A percentile compares a stretch with the other conserved stretches of the same genome.
Conservation (phyloP, 768 basidiomycete species). For the Leccinum disarticulatum region DNA sequence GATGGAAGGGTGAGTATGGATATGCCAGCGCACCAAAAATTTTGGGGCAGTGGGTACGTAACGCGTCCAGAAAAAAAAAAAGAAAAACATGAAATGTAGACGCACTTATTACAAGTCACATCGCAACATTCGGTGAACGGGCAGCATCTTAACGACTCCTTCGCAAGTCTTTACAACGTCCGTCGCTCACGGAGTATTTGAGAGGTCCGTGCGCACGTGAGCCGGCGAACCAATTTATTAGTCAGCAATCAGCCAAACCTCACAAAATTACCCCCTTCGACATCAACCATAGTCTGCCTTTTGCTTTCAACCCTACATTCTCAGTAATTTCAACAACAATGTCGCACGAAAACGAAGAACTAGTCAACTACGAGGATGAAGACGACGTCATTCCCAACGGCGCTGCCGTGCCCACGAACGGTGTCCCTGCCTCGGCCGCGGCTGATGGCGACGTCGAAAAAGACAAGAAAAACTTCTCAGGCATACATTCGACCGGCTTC, state of each 20-base stretch:
- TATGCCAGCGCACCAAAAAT: slow-evolving; percentile 3
- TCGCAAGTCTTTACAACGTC: neutral
- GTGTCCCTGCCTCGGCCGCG: slow-evolving; percentile 46
- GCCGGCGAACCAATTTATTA: slow-evolving; percentile 13
- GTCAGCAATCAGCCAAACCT: slow-evolving; percentile 24
- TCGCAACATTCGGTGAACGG: neutral
- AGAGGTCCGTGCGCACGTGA: slow-evolving; percentile 31
- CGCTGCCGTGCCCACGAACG: slow-evolving; percentile 45
- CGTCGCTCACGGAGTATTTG: neutral
- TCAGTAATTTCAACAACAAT: slow-evolving; percentile 42
- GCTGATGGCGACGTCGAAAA: slow-evolving; percentile 60
- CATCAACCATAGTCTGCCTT: slow-evolving; percentile 19
- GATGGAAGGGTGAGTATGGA: neutral
- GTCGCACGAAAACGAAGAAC: slow-evolving; percentile 87
- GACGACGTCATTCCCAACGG: slow-evolving; percentile 72
- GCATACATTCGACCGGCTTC: slow-evolving; percentile 99
- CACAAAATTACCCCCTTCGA: slow-evolving; percentile 25
- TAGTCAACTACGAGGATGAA: slow-evolving; percentile 94
- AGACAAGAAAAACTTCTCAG: slow-evolving; percentile 97
- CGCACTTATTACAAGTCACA: slow-evolving; percentile 7
- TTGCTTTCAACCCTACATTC: slow-evolving; percentile 26
- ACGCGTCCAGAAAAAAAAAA: slow-evolving; percentile 1
- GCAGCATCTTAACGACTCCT: slow-evolving; percentile 5
- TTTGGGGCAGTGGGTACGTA: slow-evolving; percentile 10
- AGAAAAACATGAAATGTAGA: slow-evolving; percentile 2